Base-by-base conservation (phyloP, 208 protist genomes). In the Leishmania braziliensis region DNA sequence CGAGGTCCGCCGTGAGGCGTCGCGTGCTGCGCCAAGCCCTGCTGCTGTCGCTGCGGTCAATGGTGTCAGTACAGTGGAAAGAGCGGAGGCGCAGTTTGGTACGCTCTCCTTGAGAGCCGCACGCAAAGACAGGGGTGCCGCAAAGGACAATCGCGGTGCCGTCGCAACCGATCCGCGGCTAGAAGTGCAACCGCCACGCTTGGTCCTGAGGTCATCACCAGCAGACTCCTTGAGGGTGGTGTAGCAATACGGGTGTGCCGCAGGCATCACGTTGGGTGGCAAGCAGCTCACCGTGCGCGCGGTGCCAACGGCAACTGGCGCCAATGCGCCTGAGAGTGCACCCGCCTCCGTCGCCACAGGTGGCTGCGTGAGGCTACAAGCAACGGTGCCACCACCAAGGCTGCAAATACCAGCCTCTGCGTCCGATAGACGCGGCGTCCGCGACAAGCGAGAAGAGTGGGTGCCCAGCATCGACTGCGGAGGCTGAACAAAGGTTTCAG, bases 211-310 rank as follows among this genome's bases (percentile, higher is more conserved):
- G 12, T 29, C 50, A 36, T 29, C 51, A 39, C 18, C 50, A 62
- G 14, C 46, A 50, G 39, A 39, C 29, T 12, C 60, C 10, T 58
- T 43, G 10, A 81, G 20, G 12, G 62, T 75, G 14, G 8, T 5
- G 66, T 82, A 82, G 54, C 77, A 82, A 62, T 85, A 85, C 50
- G 82, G 82, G 70, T 85, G 77, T 10, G 77, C 36, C 5, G 82
- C 82, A 6, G 82, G 82, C 77, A 82, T 54, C 36, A 80, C 62
- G 18, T 50, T 69, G 1, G 36, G 50, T n/a, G 76, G 33, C 8
- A 51, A 69, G 12, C 23, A 51, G 26, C 14, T 76, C 51, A 26
- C 69, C 26, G 26, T 46, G 46, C 16, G 39, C 46, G 69, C 26
- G 4, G 69, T 29, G 12, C 8, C 46, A 46, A 51, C 26, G 33